These are phyloP conservation scores for Starmerella lactis-condensi DNA, from an alignment of 805 yeast species.

Conservation along the genomic window DNA sequence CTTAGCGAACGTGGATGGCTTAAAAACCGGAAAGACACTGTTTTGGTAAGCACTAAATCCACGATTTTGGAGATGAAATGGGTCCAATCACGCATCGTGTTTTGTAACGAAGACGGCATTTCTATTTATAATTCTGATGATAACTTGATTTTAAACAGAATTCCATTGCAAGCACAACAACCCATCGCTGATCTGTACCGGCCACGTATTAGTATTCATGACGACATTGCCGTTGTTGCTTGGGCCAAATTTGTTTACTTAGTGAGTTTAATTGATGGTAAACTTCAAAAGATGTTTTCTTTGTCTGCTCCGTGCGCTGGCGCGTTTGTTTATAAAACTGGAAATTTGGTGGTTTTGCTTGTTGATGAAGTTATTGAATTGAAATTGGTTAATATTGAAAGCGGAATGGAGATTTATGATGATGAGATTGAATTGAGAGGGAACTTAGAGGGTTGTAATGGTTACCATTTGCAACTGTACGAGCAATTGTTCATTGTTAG, in stretches of 20 bases:
- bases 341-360: conserved; percentile 10
- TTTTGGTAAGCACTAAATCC: conserved; percentile 27
- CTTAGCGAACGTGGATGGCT: conserved; percentile 71
- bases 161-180: conserved; percentile 31
- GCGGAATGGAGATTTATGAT: conserved; percentile 56
- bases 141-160: conserved; percentile 30
- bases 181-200: conserved; percentile 62
- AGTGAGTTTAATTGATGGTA: conserved; percentile 20
- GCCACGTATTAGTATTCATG: conserved; percentile 45
- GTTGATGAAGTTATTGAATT: conserved; percentile 29
- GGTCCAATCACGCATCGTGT: conserved; percentile 40
- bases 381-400: conserved; percentile 41
- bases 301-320: conserved; percentile 8
- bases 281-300: background rate
- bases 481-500: conserved; percentile 48
- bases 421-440: conserved; percentile 52
- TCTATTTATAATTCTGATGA: conserved; percentile 42
- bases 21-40: conserved; percentile 55
- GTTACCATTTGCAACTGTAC: conserved; percentile 28
- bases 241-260: conserved; percentile 74
- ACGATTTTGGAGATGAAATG: conserved; percentile 49
- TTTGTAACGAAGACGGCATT: conserved; percentile 76
- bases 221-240: conserved; percentile 54
- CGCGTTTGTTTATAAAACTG: conserved; percentile 6
- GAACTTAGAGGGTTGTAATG: conserved; percentile 53